phyloP scores from a whole-genome alignment of 164 flowering plant species.

The Saururus chinensis region DNA sequence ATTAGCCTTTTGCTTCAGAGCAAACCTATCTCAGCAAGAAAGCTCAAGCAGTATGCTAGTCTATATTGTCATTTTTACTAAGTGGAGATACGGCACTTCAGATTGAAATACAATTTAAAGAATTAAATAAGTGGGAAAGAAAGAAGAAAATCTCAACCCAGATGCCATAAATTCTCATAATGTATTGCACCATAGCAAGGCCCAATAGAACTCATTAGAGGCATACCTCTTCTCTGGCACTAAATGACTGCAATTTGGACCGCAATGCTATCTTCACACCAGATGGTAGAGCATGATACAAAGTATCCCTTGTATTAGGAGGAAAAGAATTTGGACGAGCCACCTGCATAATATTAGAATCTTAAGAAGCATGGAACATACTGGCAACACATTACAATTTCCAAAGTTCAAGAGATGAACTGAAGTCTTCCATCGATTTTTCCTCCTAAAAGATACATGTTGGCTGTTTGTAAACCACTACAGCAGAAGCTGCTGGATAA shows the following conservation, averaged over 20 bases:
- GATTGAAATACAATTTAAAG: no score
- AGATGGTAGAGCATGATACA: slow-evolving; percentile 54
- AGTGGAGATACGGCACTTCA: no score
- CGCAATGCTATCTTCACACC: slow-evolving; percentile 41
- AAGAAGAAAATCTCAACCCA: no score
- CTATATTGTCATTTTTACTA: no score
- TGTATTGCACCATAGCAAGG: no score
- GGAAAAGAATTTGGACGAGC: slow-evolving; percentile 49
- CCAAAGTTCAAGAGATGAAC: neutral
- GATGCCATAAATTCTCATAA: no score
- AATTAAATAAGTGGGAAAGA: no score
- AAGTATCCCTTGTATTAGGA: slow-evolving; percentile 46
- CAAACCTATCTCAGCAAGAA: no score
- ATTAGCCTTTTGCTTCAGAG: neutral
- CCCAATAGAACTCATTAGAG: no score
- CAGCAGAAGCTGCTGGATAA: neutral
- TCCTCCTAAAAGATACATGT: neutral
- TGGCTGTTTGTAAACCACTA: neutral
- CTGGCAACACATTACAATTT: neutral
- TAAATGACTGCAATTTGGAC: slow-evolving; percentile 32
- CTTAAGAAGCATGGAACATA: neutral
- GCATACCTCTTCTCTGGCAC: slow-evolving; percentile 39
- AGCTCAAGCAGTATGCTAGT: neutral
- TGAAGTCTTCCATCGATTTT: neutral
- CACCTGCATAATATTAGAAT: slow-evolving; percentile 20